Conservation (phyloP, 2,329 filamentous ascomycete species). For the Paramyrothecium roridum region DNA sequence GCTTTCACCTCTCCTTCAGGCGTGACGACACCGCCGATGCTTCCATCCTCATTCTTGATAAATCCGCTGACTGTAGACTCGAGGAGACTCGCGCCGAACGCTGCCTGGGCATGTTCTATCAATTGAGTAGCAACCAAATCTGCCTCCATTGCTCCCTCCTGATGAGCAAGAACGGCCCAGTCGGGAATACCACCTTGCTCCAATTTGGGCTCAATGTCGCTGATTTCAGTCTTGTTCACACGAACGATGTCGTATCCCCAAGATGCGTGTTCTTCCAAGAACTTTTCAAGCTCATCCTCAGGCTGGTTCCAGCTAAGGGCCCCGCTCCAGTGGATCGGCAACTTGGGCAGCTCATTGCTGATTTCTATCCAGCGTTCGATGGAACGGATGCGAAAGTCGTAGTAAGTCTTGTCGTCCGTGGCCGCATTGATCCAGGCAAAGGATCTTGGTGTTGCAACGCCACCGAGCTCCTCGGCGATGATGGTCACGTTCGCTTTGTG, state of each 20-base stretch:
- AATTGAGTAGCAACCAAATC: conserved; percentile 16
- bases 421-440: conserved; percentile 29
- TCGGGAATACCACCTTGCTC: conserved; percentile 12
- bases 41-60: conserved; percentile 6
- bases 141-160: conserved; percentile 27
- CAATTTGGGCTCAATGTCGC: conserved; percentile 16
- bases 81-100: conserved; percentile 9
- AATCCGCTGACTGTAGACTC: conserved; percentile 11
- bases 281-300: conserved; percentile 16
- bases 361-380: conserved; percentile 20
- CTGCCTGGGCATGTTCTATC: conserved; percentile 11
- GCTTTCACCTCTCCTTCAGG: conserved; percentile 9
- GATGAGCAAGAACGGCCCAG: conserved; percentile 11
- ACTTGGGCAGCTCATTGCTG: conserved; percentile 14
- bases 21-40: conserved; percentile 13
- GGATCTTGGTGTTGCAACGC: conserved; percentile 24
- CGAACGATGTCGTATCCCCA: conserved; percentile 24
- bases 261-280: conserved; percentile 5
- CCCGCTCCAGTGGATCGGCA: conserved; percentile 19
- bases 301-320: conserved; percentile 18
- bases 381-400: conserved; percentile 23
- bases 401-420: conserved; percentile 21
- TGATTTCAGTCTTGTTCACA: conserved; percentile 12
- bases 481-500: conserved; percentile 19
- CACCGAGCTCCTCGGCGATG: conserved; percentile 21